Percentiles rank a stretch among this genome's conserved stretches.
These are phyloP conservation scores for Suhomyces anneliseae DNA, from an alignment of 1,139 yeast species.

Conservation along the genomic window DNA sequence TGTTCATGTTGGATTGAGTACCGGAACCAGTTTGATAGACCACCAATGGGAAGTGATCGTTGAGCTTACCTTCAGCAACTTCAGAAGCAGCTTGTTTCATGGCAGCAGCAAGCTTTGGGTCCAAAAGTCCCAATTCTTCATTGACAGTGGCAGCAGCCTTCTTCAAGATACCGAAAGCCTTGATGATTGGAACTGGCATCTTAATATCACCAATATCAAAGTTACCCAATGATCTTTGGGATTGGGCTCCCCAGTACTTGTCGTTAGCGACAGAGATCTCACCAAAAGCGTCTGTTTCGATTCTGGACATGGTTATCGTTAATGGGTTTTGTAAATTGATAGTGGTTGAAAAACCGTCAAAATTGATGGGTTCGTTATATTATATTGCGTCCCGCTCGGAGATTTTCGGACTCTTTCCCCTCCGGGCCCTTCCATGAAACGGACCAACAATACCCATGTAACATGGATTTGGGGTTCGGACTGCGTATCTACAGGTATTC, in stretches of 20 bases:
- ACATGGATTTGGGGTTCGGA: too few relatives aligned
- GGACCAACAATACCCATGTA: too few relatives aligned
- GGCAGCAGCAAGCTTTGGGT: slow-evolving; percentile 78
- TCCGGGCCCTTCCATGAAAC: background rate
- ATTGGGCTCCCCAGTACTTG: slow-evolving; percentile 97
- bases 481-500: too few relatives aligned
- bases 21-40: slow-evolving; percentile 99
- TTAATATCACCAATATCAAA: slow-evolving; percentile 89
- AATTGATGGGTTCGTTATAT: too few relatives aligned
- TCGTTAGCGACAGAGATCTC: slow-evolving; percentile 85
- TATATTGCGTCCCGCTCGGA: background rate
- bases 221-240: slow-evolving; percentile 89
- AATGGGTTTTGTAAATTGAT: background rate
- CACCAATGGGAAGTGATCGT: slow-evolving; percentile 94
- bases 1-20: slow-evolving; percentile 98
- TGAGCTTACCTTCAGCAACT: slow-evolving; percentile 86
- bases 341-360: background rate
- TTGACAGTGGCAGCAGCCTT: slow-evolving; percentile 95
- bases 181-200: slow-evolving; percentile 88
- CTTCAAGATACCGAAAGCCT: slow-evolving; percentile 91
- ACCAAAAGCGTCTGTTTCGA: slow-evolving; percentile 95
- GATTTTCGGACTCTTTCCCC: background rate
- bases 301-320: slow-evolving; percentile 41
- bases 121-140: slow-evolving; percentile 74
- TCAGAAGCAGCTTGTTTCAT: slow-evolving; percentile 95